Evolutionary conservation across 495 filamentous ascomycete species (phyloP).

Genomic region (Aspergillus incahuasiensis): DNA sequence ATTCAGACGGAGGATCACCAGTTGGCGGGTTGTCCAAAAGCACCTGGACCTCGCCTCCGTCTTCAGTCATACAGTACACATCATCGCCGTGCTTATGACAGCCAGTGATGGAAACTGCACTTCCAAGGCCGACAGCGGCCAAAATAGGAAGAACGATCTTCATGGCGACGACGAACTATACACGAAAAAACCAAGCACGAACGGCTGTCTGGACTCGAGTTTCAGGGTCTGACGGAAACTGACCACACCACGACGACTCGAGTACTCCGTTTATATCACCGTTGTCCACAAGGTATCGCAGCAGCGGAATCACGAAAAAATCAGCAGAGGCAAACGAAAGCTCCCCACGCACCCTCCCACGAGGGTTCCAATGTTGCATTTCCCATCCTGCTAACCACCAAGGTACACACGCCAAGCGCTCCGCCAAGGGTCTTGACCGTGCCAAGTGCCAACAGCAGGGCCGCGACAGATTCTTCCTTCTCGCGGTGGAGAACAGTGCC

Average conservation of each 20-base stretch:
- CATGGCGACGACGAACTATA: constrained; percentile 2
- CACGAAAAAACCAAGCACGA: background rate
- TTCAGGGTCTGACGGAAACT: background rate
- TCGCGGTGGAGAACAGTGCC: background rate
- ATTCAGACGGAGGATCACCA: constrained; percentile 39
- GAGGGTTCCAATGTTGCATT: constrained; percentile 4
- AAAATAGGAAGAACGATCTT: constrained; percentile 6
- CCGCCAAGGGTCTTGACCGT: background rate
- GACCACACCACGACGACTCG: too few relatives aligned
- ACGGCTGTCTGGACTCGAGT: background rate
- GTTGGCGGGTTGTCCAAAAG: constrained; percentile 38
- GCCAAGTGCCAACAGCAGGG: background rate
- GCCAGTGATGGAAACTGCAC: constrained; percentile 30
- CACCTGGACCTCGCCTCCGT: constrained; percentile 37
- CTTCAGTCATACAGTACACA: constrained; percentile 38
- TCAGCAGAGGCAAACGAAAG: background rate
- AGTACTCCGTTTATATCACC: constrained; percentile 6
- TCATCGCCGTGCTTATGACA: constrained; percentile 37
- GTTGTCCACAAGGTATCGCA: constrained; percentile 8
- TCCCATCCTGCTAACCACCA: constrained; percentile 13
- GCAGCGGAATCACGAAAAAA: background rate
- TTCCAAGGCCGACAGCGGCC: background rate
- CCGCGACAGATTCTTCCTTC: background rate
- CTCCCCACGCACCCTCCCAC: background rate
- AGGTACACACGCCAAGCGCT: constrained; percentile 12